phyloP scores from a whole-genome alignment of 371 early-diverging fungal species.

The Rhizopus arrhizus region DNA sequence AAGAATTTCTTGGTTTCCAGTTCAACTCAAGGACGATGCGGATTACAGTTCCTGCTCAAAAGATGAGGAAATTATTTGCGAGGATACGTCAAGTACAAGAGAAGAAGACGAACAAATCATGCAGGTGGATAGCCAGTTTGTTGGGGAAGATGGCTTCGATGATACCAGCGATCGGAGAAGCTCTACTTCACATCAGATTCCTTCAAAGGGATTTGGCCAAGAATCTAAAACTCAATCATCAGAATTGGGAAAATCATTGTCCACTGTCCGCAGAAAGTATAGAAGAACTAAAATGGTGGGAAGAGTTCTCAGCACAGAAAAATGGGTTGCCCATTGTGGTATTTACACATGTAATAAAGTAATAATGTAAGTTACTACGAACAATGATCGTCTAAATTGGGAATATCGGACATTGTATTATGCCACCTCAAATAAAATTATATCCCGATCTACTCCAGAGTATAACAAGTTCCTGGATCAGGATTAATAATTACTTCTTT shows the following conservation, averaged over 20 bases:
- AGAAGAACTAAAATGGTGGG: conserved; percentile 5
- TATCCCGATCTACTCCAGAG: too few species aligned
- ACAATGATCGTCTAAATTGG: too few species aligned
- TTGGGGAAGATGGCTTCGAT: conserved; percentile 22
- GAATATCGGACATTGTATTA: too few species aligned
- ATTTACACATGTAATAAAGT: too few species aligned
- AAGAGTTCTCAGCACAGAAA: neutral
- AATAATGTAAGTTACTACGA: too few species aligned
- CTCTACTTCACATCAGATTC: too few species aligned
- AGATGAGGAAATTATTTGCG: conserved; percentile 81
- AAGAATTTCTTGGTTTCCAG: conserved; percentile 7
- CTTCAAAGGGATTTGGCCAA: conserved; percentile 9
- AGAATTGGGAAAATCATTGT: neutral
- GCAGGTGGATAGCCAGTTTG: conserved; percentile 17
- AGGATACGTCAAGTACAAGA: neutral
- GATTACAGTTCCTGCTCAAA: conserved; percentile 79
- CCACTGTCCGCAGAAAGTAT: neutral
- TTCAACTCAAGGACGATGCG: conserved; percentile 2
- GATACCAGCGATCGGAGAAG: too few species aligned
- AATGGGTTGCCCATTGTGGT: too few species aligned
- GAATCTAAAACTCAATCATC: neutral
- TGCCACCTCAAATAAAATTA: too few species aligned
- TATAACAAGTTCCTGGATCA: too few species aligned
- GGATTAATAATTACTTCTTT: too few species aligned
- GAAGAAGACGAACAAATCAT: neutral